Base-by-base conservation (phyloP, 768 basidiomycete species). In the Aureoboletus auriporus region DNA sequence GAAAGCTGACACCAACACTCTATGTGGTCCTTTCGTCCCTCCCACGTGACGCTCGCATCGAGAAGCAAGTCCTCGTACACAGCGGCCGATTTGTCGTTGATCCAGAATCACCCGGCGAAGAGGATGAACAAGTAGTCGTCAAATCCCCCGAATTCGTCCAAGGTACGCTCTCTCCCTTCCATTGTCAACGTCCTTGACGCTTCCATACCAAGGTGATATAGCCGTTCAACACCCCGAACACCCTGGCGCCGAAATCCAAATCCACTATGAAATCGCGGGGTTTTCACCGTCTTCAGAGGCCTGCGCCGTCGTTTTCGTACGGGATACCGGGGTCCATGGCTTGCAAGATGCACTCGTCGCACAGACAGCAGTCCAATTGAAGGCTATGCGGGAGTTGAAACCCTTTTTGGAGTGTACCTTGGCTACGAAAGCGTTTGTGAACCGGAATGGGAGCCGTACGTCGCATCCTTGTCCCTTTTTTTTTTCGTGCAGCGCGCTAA, bases 1-100 rank as follows among this genome's bases (percentile, higher is more conserved):
- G 27, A 40, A 23, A 59, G 49, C 51, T 59, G 39, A 63, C 62
- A 8, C 71, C 75, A 6, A 77, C 77, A 0, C 65, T 93, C 7
- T 87, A 86, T 58, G 57, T 83, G 0, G 76, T 73, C 3, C 76
- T 89, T 6, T 76, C 79, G 46, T 73, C 76, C 33, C 70, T 93
- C 8, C 90, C 90, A 0, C 89, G 86, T 57, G 75, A 71, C 46
- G 90, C 88, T 1, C 63, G 79, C 30, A 59, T 90, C 10, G 90
- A 93, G 63, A 89, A 89, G 56, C 89, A 92, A 60, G 79, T 84
- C 2, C 53, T 88, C 7, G 61, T 82, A 10, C 87, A 90, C 57
- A 88, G 84, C 0, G 85, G 87, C 4, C 75, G 77, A 31, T 77
- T 74, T 47, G 52, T 64, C n/a, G 46, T 73, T 5, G 77, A 76